Conservation (phyloP, 2,329 filamentous ascomycete genomes). For the Phaeophleospora eucalypticola region DNA sequence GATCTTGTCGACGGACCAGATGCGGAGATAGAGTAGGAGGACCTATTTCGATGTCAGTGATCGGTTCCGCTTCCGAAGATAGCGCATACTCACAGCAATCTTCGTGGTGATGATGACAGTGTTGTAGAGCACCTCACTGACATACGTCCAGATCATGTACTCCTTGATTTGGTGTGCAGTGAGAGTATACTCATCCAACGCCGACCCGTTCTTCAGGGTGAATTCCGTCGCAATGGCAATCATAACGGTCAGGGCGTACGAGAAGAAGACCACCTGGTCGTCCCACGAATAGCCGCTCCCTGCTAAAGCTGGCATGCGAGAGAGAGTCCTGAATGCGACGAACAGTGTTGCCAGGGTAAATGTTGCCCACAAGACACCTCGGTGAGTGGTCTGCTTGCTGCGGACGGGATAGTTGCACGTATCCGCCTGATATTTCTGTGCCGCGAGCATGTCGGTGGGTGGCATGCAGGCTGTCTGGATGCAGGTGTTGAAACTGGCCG, state of each 20-base stretch:
- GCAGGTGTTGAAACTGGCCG: slow-evolving; percentile 1
- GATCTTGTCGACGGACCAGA: slow-evolving; percentile 18
- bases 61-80: slow-evolving; percentile 7
- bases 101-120: slow-evolving; percentile 18
- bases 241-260: slow-evolving; percentile 10
- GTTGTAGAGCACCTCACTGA: slow-evolving; percentile 19
- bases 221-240: slow-evolving; percentile 12
- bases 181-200: slow-evolving; percentile 5
- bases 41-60: neutral
- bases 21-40: neutral
- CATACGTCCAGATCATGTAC: slow-evolving; percentile 14
- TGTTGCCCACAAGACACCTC: slow-evolving; percentile 16
- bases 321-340: slow-evolving; percentile 13
- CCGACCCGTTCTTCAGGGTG: slow-evolving; percentile 9
- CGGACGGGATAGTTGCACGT: slow-evolving; percentile 7
- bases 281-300: slow-evolving; percentile 20
- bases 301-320: slow-evolving; percentile 12
- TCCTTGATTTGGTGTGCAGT: neutral
- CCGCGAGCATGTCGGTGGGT: slow-evolving; percentile 1
- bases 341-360: slow-evolving; percentile 14
- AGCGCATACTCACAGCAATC: slow-evolving; percentile 16
- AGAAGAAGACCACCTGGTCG: slow-evolving; percentile 15
- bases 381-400: slow-evolving; percentile 4
- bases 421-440: slow-evolving; percentile 2
- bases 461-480: slow-evolving; percentile 4